Evolutionary conservation across 495 filamentous ascomycete species (phyloP), one percentile per base, ranked within the genome.

Genomic region (Neurospora sp.): DNA sequence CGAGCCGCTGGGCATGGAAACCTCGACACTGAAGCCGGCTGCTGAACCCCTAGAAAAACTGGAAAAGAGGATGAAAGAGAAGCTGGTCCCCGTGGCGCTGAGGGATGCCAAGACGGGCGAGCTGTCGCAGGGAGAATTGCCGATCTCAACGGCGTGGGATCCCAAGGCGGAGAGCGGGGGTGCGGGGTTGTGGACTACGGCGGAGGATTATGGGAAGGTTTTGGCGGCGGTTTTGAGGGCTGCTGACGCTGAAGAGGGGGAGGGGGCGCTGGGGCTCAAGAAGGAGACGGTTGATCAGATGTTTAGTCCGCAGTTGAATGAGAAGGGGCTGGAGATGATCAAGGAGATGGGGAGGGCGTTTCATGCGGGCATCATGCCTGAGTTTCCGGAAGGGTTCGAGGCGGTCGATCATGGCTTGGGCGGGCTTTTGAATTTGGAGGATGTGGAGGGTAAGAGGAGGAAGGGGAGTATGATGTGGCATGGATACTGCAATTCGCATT

Each of bases 291-390:
- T 84, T 18, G 81, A 84, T 8, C 77, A 82, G 73, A 86, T 91
- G 80, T 89, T 90, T 76, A 73, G 77, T 31, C 81, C 85, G 42
- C 86, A 87, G 70, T 78, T 89, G 39, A 75, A 81, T 16, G 79
- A 80, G 68, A 39, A 41, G 38, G 78, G 79, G 70, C 31, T 44
- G 41, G 59, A 27, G 18, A 69, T 76, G 75, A 38, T 77, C 35
- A 59, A 70, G 72, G 35, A 48, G 1, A 59, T 77, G 44, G 72
- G 61, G 4, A 70, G 48, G 16, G 37, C 39, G 48, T 73, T 46
- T 31, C 70, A 41, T 4, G 69, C 61, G 18, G 46, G 59, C 4
- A 73, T 79, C 39, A 72, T 73, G 16, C 71, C 78, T 0, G 79
- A 79, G 71, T 72, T 80, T 37, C 77, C 74, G 8, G 27, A 44